These are phyloP conservation scores for Haberlea rhodopensis DNA, from an alignment of 257 asterid genomes.

Conservation along the genomic window DNA sequence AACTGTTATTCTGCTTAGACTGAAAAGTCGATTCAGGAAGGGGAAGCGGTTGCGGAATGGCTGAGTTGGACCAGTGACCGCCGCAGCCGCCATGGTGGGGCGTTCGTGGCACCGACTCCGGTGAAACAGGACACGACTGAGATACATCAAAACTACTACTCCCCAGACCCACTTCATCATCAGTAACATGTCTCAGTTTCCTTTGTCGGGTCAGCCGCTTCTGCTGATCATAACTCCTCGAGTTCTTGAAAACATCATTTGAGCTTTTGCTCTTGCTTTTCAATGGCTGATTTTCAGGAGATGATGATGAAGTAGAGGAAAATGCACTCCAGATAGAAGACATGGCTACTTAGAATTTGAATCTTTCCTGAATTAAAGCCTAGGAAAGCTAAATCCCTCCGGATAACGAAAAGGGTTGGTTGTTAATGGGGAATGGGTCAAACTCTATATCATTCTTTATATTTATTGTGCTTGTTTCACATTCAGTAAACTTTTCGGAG, in stretches of 20 bases:
- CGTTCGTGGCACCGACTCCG: conserved; percentile 33
- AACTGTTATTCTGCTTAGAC: conserved; percentile 28
- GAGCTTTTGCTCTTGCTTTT: conserved; percentile 47
- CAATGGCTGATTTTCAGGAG: conserved; percentile 35
- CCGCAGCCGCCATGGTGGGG: conserved; percentile 13
- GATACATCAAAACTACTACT: conserved; percentile 25
- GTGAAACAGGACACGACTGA: conserved; percentile 60
- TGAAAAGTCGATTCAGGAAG: conserved; percentile 44
- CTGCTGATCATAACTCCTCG: conserved; percentile 21
- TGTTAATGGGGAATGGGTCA: not conserved
- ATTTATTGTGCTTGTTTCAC: not conserved
- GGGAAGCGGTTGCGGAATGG: conserved; percentile 80
- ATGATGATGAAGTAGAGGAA: conserved; percentile 35
- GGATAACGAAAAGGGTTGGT: not conserved
- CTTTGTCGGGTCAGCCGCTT: conserved; percentile 48
- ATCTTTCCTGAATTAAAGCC: too few species aligned
- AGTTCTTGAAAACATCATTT: conserved; percentile 31
- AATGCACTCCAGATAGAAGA: conserved; percentile 52
- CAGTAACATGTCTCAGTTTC: conserved; percentile 55
- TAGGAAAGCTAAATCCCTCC: not conserved
- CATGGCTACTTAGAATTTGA: conserved; percentile 27
- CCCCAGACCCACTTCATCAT: conserved; percentile 44
- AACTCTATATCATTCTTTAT: not conserved
- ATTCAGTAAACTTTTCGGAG: conserved; percentile 10
- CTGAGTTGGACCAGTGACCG: conserved; percentile 59